Conservation (phyloP, 352 stramenopile species). For the Globisporangium solare region DNA sequence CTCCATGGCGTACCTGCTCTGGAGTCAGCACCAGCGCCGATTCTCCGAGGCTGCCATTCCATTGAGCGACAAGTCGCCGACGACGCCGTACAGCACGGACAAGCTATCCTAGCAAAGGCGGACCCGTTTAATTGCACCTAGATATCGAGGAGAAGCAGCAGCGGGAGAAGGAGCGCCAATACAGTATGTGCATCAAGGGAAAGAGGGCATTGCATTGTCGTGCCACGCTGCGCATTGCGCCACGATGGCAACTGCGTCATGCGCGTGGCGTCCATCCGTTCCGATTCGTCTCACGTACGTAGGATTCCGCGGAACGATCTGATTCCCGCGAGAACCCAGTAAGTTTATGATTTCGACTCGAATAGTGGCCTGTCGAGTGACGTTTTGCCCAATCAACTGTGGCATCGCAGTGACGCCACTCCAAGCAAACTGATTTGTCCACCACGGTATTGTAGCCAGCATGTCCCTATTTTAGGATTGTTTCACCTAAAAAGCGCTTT, state of each 20-base stretch:
- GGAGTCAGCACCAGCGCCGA: constrained; percentile 51
- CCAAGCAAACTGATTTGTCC: constrained; percentile 1
- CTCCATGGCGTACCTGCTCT: constrained; percentile 53
- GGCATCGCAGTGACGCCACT: not conserved
- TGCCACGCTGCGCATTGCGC: too few relatives aligned
- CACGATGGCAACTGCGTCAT: too few relatives aligned
- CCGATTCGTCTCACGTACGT: not conserved
- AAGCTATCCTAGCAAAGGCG: constrained; percentile 25
- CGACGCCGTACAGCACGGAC: constrained; percentile 29
- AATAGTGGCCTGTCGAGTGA: not conserved
- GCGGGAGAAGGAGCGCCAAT: too few relatives aligned
- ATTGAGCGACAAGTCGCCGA: not conserved
- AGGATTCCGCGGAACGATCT: not conserved
- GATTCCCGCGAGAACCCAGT: not conserved
- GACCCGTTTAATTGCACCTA: constrained; percentile 19
- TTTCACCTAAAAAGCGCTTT: too few relatives aligned
- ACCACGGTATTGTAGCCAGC: not conserved
- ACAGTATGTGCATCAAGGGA: too few relatives aligned
- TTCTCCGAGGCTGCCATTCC: not conserved
- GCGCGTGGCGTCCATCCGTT: not conserved
- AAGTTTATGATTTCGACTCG: not conserved
- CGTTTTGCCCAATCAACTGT: constrained; percentile 1
- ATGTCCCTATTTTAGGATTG: too few relatives aligned
- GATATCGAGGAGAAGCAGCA: too few relatives aligned
- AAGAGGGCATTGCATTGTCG: too few relatives aligned